Base-by-base conservation (phyloP, 768 basidiomycete genomes). In the Tulasnella calospora region DNA sequence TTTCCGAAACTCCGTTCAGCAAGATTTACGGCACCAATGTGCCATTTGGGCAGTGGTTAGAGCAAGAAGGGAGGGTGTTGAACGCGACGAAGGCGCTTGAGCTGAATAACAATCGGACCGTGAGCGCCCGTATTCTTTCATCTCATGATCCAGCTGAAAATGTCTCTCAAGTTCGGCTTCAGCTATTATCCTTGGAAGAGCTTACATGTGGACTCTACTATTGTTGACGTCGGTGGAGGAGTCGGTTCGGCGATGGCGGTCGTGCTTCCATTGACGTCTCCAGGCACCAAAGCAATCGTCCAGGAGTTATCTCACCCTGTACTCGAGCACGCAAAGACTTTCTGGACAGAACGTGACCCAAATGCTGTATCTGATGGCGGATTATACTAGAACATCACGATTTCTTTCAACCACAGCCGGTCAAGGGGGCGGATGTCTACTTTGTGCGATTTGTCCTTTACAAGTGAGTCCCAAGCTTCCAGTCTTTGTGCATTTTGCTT, bases 351-450 rank as follows among this genome's bases (percentile, higher is more conserved):
- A 17, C 51, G 33, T 30, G 51, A 76, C n/a, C 51, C 74, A 35
- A 27, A 1, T 2, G 17, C 23, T 17, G 23, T 76, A n/a, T 15
- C 44, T 23, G 44, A 44, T 3, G 74, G 44, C 8, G 33, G 47
- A 51, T 61, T 19, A 21, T 27, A 6, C 33, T 51, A 13, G 15
- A 51, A 19, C 21, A 35, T 0, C 77, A 3, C 79, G n/a, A n/a
- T n/a, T n/a, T n/a, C n/a, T n/a, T n/a, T n/a, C n/a, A n/a, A n/a
- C n/a, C n/a, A n/a, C n/a, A 81, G 47, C 79, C 79, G 0, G 36
- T 77, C 57, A 74, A 78, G n/a, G 77, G 69, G 0, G 80, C 80
- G 1, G 71, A 72, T 4, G 79, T 79, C 7, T 81, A 81, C 69
- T 70, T 80, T 46, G 13, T 80, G 0, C 69, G 79, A 23, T 17